These are phyloP conservation scores for Pisolithus tinctorius DNA, from an alignment of 768 basidiomycete species.

Conservation along the genomic window DNA sequence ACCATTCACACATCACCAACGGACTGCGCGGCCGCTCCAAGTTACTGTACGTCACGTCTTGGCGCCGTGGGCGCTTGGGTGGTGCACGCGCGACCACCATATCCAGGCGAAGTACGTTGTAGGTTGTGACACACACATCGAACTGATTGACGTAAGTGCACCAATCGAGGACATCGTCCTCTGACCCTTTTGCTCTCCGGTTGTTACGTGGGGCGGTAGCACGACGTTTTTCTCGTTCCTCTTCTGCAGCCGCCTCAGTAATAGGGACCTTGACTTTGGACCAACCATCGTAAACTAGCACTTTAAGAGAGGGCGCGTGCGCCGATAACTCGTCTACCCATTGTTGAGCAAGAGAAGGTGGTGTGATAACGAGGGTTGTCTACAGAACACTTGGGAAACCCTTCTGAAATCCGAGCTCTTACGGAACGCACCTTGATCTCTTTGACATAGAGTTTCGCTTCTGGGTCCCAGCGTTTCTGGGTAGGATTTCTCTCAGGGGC, in stretches of 20 bases:
- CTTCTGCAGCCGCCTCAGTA: slow-evolving; percentile 34
- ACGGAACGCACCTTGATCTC: slow-evolving; percentile 56
- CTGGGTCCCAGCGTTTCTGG: slow-evolving; percentile 55
- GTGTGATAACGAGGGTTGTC: slow-evolving; percentile 87
- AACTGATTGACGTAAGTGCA: slow-evolving; percentile 57
- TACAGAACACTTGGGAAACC: slow-evolving; percentile 20
- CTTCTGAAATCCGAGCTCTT: neutral
- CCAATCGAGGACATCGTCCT: slow-evolving; percentile 46
- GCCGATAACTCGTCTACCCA: slow-evolving; percentile 76
- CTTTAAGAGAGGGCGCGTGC: slow-evolving; percentile 73
- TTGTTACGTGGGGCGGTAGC: slow-evolving; percentile 10
- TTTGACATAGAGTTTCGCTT: slow-evolving; percentile 52
- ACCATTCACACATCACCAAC: slow-evolving; percentile 79
- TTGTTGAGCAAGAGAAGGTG: slow-evolving; percentile 67
- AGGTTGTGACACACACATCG: slow-evolving; percentile 81
- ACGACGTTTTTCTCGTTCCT: slow-evolving; percentile 28
- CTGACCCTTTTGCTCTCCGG: slow-evolving; percentile 5
- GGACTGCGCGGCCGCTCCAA: slow-evolving; percentile 62
- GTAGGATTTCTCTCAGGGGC: slow-evolving; percentile 36
- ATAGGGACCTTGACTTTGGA: slow-evolving; percentile 51
- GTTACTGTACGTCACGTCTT: slow-evolving; percentile 53
- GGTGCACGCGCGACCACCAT: slow-evolving; percentile 68
- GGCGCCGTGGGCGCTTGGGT: slow-evolving; percentile 64
- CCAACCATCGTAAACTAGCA: slow-evolving; percentile 84
- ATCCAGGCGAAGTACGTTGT: slow-evolving; percentile 61